Evolutionary conservation across 192 early-diverging fungal species (phyloP).

Genomic region (Podila minutissima): DNA sequence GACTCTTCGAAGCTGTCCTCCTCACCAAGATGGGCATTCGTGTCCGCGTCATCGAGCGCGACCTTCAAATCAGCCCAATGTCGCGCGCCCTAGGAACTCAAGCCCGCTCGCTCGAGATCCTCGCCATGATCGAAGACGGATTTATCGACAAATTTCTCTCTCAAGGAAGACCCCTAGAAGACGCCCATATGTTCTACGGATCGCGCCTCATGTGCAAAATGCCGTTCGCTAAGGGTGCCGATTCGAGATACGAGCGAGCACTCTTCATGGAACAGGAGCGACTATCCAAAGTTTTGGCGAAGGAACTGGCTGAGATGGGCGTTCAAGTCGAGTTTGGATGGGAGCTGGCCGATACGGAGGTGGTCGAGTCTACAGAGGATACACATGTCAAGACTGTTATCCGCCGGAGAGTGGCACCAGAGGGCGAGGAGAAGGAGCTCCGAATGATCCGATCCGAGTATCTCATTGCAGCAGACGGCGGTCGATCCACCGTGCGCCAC

Average conservation of each 20-base stretch:
- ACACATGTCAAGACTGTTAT: conserved; percentile 35
- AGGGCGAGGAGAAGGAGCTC: conserved; percentile 13
- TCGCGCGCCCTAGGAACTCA: conserved; percentile 27
- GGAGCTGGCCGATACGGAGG: conserved; percentile 45
- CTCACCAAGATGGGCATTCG: conserved; percentile 34
- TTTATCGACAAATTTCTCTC: too few relatives aligned
- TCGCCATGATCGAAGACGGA: conserved; percentile 6
- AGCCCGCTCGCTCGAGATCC: conserved; percentile 36
- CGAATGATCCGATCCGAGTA: conserved; percentile 28
- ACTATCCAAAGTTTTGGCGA: conserved; percentile 11
- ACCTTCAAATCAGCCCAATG: conserved; percentile 2
- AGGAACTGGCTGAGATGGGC: conserved; percentile 13
- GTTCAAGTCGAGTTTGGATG: conserved; percentile 32
- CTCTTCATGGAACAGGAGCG: conserved; percentile 17
- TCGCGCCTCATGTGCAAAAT: conserved; percentile 18
- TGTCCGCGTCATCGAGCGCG: conserved; percentile 37
- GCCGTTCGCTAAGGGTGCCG: too few relatives aligned
- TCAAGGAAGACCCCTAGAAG: too few relatives aligned
- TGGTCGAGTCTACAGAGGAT: conserved; percentile 4
- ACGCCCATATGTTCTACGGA: conserved; percentile 5
- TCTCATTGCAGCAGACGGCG: conserved; percentile 45
- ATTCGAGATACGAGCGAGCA: conserved; percentile 34
- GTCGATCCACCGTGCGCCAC: conserved; percentile 42
- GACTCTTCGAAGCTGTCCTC: conserved; percentile 32
- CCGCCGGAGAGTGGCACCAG: conserved; percentile 12